Evolutionary conservation across 805 yeast species (phyloP).

Genomic region (Teunomyces gatunensis): DNA sequence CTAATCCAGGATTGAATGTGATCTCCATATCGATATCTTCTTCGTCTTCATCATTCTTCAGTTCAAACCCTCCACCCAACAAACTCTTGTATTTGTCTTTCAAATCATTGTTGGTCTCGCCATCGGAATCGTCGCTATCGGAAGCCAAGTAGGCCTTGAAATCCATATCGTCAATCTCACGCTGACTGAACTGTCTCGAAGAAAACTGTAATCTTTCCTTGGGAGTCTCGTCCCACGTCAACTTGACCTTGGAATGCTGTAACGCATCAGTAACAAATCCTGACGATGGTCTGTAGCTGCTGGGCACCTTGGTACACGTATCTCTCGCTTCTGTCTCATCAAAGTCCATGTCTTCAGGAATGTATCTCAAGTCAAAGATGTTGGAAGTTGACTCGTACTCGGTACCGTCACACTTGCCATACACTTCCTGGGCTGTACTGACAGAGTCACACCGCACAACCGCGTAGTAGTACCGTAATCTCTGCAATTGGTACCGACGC

Average conservation of each 20-base stretch:
- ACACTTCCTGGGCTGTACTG: slow-evolving; percentile 68
- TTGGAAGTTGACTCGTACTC: slow-evolving; percentile 96
- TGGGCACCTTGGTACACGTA: slow-evolving; percentile 66
- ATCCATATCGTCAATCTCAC: slow-evolving; percentile 88
- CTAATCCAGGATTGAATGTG: slow-evolving; percentile 87
- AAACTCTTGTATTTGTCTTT: slow-evolving; percentile 63
- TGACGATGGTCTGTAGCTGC: slow-evolving; percentile 69
- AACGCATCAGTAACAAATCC: slow-evolving; percentile 90
- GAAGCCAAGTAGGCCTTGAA: slow-evolving; percentile 89
- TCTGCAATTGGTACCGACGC: slow-evolving; percentile 87
- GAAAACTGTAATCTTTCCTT: slow-evolving; percentile 77
- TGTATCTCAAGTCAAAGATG: slow-evolving; percentile 84
- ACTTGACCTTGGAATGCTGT: slow-evolving; percentile 92
- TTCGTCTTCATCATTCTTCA: slow-evolving; percentile 22
- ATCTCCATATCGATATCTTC: slow-evolving; percentile 81
- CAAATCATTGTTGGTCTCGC: slow-evolving; percentile 30
- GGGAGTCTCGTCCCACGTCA: slow-evolving; percentile 99
- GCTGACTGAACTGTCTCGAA: slow-evolving; percentile 77
- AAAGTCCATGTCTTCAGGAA: slow-evolving; percentile 91
- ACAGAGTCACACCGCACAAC: slow-evolving; percentile 79
- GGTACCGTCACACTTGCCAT: slow-evolving; percentile 87
- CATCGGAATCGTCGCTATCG: slow-evolving; percentile 59
- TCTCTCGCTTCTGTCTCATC: slow-evolving; percentile 73
- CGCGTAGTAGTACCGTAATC: slow-evolving; percentile 91
- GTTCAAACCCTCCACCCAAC: slow-evolving; percentile 43